phyloP scores from a whole-genome alignment of 2,329 filamentous ascomycete species.

The Metarhizium robertsii region DNA sequence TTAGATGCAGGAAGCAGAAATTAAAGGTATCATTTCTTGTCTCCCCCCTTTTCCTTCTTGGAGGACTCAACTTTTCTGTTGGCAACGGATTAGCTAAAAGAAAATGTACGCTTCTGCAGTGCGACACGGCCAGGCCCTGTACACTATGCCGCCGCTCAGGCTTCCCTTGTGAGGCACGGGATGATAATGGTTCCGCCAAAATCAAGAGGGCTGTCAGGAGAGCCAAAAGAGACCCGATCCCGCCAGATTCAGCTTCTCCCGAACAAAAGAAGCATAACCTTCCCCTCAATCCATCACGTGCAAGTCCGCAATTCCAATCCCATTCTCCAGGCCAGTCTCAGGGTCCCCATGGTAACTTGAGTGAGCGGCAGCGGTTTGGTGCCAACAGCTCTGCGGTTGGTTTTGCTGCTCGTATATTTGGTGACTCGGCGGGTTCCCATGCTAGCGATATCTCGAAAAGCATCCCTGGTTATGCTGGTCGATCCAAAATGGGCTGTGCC shows the following conservation, averaged over 20 bases:
- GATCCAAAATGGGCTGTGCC: background rate
- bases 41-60: background rate
- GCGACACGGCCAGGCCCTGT: conserved; percentile 2
- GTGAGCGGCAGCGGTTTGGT: conserved; percentile 1
- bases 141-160: conserved; percentile 3
- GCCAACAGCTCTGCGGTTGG: conserved; percentile 3
- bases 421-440: background rate
- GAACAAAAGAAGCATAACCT: background rate
- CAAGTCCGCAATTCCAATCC: background rate
- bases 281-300: background rate
- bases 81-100: background rate
- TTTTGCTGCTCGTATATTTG: conserved; percentile 3
- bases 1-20: conserved; percentile 4
- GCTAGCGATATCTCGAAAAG: conserved; percentile 1
- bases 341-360: background rate
- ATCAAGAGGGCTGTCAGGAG: background rate
- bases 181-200: background rate
- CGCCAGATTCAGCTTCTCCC: background rate
- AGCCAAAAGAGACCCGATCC: background rate
- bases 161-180: conserved; percentile 2
- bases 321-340: background rate
- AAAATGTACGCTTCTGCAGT: background rate
- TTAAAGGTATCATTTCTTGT: background rate
- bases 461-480: conserved; percentile 2
- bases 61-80: background rate